phyloP scores from a whole-genome alignment of 495 filamentous ascomycete genomes.

The Talaromyces adpressus region DNA sequence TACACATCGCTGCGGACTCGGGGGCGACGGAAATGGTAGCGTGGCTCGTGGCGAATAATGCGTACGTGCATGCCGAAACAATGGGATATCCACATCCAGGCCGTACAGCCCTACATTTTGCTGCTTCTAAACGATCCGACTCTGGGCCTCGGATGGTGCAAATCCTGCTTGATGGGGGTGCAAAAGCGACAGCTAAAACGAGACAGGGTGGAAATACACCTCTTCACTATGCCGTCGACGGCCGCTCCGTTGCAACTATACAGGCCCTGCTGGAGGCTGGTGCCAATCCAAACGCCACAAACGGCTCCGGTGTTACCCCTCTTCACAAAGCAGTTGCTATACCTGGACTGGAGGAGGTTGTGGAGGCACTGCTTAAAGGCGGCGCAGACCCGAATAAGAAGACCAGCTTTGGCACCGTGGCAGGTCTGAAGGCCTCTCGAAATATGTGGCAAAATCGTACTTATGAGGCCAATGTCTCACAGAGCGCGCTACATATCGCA shows the following conservation, averaged over 20 bases:
- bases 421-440: neutral
- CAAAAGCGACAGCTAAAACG: neutral
- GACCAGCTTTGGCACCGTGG: neutral
- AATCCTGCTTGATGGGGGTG: neutral
- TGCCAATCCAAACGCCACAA: slow-evolving; percentile 3
- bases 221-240: slow-evolving; percentile 7
- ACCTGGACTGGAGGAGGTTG: slow-evolving; percentile 3
- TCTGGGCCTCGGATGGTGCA: neutral
- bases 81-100: slow-evolving; percentile 4
- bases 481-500: slow-evolving; percentile 6
- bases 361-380: slow-evolving; percentile 3
- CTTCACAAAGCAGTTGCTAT: slow-evolving; percentile 9
- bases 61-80: slow-evolving; percentile 5
- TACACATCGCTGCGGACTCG: slow-evolving; percentile 7
- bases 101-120: slow-evolving; percentile 7
- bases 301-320: slow-evolving; percentile 5
- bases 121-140: slow-evolving; percentile 3
- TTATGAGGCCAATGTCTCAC: neutral
- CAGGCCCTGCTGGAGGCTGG: neutral
- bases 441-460: neutral
- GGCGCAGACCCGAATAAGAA: slow-evolving; percentile 4
- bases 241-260: slow-evolving; percentile 3
- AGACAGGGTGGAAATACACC: slow-evolving; percentile 5
- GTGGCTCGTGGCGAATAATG: slow-evolving; percentile 5
- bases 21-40: slow-evolving; percentile 2